Conservation (phyloP, 495 filamentous ascomycete species). For the Aspergillus coremiiformis region DNA sequence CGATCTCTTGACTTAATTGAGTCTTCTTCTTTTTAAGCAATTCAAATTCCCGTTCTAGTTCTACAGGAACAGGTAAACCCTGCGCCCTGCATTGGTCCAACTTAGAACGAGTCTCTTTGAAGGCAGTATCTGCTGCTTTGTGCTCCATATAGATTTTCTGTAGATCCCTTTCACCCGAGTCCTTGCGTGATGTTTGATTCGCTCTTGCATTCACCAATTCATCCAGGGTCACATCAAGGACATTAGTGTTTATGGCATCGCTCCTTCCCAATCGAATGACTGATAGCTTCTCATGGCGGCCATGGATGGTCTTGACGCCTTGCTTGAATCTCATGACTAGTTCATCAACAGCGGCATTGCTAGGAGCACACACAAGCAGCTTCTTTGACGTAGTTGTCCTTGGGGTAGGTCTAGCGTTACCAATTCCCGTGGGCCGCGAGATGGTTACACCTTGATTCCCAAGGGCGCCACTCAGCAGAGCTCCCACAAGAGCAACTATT, state of each 20-base stretch:
- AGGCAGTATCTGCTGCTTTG: constrained; percentile 61
- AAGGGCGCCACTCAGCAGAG: constrained; percentile 62
- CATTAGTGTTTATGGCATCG: constrained; percentile 86
- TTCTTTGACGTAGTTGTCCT: constrained; percentile 58
- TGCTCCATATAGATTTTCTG: constrained; percentile 79
- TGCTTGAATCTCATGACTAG: constrained; percentile 86
- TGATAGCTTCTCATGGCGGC: constrained; percentile 62
- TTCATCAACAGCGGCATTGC: constrained; percentile 96
- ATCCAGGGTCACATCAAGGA: constrained; percentile 88
- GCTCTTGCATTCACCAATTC: constrained; percentile 76
- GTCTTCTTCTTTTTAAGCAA: constrained; percentile 65
- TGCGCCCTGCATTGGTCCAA: constrained; percentile 63
- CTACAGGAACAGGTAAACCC: constrained; percentile 51
- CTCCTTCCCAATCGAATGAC: constrained; percentile 87
- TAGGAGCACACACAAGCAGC: constrained; percentile 88
- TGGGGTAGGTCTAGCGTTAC: constrained; percentile 14
- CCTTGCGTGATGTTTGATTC: constrained; percentile 35
- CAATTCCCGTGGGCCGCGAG: constrained; percentile 35
- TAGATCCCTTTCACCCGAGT: constrained; percentile 48
- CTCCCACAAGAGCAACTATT: constrained; percentile 91
- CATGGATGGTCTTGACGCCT: constrained; percentile 72
- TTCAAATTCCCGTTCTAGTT: constrained; percentile 71
- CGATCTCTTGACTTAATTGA: constrained; percentile 69
- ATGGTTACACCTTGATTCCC: constrained; percentile 43
- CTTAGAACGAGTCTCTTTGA: constrained; percentile 56